Evolutionary conservation across 192 early-diverging fungal species (phyloP).

Genomic region (Thamnidium elegans): DNA sequence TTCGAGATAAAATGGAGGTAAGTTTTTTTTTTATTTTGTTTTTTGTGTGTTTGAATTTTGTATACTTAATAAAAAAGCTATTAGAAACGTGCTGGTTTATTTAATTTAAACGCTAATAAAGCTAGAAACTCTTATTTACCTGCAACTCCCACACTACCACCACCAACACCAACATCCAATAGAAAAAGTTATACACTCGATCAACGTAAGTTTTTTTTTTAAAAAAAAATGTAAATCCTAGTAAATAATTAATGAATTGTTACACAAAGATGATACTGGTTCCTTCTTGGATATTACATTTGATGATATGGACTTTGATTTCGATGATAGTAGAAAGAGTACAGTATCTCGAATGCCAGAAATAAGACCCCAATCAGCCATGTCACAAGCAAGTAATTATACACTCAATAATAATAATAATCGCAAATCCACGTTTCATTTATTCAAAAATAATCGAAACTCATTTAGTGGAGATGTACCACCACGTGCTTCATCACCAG

Average conservation of each 20-base stretch:
- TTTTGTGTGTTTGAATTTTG: neutral
- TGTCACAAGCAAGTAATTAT: slow-evolving; percentile 22
- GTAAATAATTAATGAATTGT: neutral
- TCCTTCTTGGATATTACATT: slow-evolving; percentile 25
- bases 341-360: neutral
- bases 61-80: too few relatives aligned
- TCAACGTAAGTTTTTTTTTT: slow-evolving; percentile 7
- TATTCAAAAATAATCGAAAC: slow-evolving; percentile 26
- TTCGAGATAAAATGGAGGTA: slow-evolving; percentile 31
- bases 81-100: slow-evolving; percentile 19
- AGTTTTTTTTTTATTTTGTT: too few relatives aligned
- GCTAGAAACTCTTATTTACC: slow-evolving; percentile 1
- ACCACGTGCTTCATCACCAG: slow-evolving; percentile 16
- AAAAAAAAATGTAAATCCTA: neutral
- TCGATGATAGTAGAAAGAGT: slow-evolving; percentile 14
- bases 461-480: slow-evolving; percentile 7
- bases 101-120: neutral
- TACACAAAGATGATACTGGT: slow-evolving; percentile 18
- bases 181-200: neutral
- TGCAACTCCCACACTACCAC: slow-evolving; percentile 3
- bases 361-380: slow-evolving; percentile 16
- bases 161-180: slow-evolving; percentile 8
- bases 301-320: slow-evolving; percentile 31
- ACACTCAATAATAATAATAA: slow-evolving; percentile 10
- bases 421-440: slow-evolving; percentile 18